Conservation (phyloP, 2,329 filamentous ascomycete genomes). For the Clarireedia monteithiana region DNA sequence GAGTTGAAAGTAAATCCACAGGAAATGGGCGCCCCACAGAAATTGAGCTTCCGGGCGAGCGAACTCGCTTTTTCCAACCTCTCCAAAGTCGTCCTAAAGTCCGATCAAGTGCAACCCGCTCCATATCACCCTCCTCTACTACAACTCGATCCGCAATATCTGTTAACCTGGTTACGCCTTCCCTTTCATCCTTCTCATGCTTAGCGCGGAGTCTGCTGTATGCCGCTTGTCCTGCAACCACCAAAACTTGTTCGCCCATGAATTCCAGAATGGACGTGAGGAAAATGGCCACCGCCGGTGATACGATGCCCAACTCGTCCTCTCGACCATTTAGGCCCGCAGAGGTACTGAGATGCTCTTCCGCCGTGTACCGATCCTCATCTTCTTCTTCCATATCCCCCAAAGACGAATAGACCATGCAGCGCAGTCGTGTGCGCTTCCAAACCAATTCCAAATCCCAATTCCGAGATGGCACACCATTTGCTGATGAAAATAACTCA, state of each 20-base stretch:
- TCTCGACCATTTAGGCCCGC: slow-evolving; percentile 42
- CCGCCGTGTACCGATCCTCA: slow-evolving; percentile 79
- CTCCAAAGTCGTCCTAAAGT: slow-evolving; percentile 87
- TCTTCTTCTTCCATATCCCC: slow-evolving; percentile 98
- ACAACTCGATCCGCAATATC: slow-evolving; percentile 58
- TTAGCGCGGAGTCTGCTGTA: slow-evolving; percentile 57
- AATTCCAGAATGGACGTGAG: slow-evolving; percentile 91
- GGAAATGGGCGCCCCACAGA: slow-evolving; percentile 41
- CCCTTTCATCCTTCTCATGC: slow-evolving; percentile 51
- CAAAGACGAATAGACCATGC: slow-evolving; percentile 96
- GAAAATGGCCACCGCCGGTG: slow-evolving; percentile 90
- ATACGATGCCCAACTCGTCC: slow-evolving; percentile 57
- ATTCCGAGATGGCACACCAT: slow-evolving; percentile 44
- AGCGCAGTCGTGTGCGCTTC: slow-evolving; percentile 86
- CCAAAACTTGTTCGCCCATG: slow-evolving; percentile 82
- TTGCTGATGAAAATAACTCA: slow-evolving; percentile 51
- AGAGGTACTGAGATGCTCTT: slow-evolving; percentile 60
- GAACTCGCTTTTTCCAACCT: slow-evolving; percentile 83
- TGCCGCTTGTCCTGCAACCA: slow-evolving; percentile 80
- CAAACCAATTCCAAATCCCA: slow-evolving; percentile 92
- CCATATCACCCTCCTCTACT: slow-evolving; percentile 89
- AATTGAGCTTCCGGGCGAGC: slow-evolving; percentile 45
- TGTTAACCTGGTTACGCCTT: slow-evolving; percentile 37
- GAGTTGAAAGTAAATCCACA: slow-evolving; percentile 34
- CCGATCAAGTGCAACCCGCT: slow-evolving; percentile 83